A percentile compares a stretch with the other conserved stretches of the same genome.
These are phyloP conservation scores for Mycena chlorophos DNA, from an alignment of 768 basidiomycete genomes.

Conservation along the genomic window DNA sequence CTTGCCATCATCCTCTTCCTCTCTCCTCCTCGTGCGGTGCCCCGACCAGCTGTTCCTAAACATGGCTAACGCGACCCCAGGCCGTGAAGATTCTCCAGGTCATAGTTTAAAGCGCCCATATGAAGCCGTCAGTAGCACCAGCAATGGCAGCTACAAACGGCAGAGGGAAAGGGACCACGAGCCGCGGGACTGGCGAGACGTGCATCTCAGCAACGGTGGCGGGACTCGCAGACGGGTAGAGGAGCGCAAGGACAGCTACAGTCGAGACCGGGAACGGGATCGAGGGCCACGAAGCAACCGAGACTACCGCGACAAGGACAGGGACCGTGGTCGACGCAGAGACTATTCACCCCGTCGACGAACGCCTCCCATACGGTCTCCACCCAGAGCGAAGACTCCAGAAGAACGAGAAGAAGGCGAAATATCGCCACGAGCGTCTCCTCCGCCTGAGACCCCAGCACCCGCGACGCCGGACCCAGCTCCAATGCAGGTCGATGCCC, in stretches of 20 bases:
- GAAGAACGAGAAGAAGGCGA: constrained; percentile 86
- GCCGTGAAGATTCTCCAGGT: constrained; percentile 32
- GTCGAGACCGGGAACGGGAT: constrained; percentile 16
- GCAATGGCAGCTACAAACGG: constrained; percentile 50
- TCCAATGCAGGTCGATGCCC: constrained; percentile 38
- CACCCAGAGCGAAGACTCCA: constrained; percentile 22
- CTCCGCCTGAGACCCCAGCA: constrained; percentile 29
- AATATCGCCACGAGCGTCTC: constrained; percentile 57
- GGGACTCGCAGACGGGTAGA: constrained; percentile 32
- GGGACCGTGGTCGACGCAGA: constrained; percentile 25
- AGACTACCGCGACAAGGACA: constrained; percentile 24
- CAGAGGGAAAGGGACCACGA: constrained; percentile 46
- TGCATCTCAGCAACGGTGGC: constrained; percentile 49
- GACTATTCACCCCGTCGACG: constrained; percentile 22
- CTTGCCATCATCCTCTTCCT: constrained; percentile 44
- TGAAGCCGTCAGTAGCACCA: constrained; percentile 39
- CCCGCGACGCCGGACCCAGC: constrained; percentile 26
- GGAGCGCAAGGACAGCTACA: constrained; percentile 24
- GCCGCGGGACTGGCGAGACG: constrained; percentile 69
- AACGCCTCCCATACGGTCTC: constrained; percentile 12
- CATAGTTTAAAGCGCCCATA: constrained; percentile 66
- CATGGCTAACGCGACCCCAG: constrained; percentile 85
- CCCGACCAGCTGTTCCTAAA: constrained; percentile 59
- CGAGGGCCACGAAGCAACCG: constrained; percentile 8
- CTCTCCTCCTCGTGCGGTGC: constrained; percentile 77